Base-by-base conservation (phyloP, 768 basidiomycete species). In the Suillus luteus region DNA sequence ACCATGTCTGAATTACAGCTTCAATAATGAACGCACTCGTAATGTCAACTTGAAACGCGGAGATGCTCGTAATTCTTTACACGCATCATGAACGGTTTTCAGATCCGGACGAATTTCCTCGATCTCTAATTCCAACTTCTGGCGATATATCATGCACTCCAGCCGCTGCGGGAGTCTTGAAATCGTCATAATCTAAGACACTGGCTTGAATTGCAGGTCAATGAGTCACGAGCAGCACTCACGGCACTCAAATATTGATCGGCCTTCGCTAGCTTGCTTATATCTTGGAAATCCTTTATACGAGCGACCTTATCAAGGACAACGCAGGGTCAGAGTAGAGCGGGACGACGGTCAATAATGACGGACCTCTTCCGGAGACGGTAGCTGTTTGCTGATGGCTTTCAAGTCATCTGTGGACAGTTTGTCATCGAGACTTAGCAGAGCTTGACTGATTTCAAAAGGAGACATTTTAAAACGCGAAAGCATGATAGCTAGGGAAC, bases 231-330 rank as follows among this genome's bases (percentile, higher is more conserved):
- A 31, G 22, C 12, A n/a, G 14, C 10, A 69, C 78, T 60, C 62
- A 92, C 92, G 82, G 93, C 84, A 64, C 78, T 77, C 69, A 95
- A 90, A 75, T 91, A 96, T 69, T 88, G 89, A 70, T 98, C 95
- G 19, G 92, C 87, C 64, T 90, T 90, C 5, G 92, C 86, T 10
- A 96, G 82, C 70, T 89, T 91, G 48, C 81, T 79, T 14, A 90
- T 77, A 64, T 95, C 89, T 3, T 83, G 87, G 70, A 90, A 93
- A 33, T 85, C 84, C 64, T 83, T 86, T 48, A 96, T 81, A 14
- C 88, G 80, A 14, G 82, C 78, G 55, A 87, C 77, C 91, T 93
- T 67, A 10, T 31, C 22, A 62, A 59, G 22, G 63, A 33, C 19
- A 61, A 48, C 57, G 27, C 4, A 58, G 38, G 12, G 24, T 41